These are phyloP conservation scores for Macadamia integrifolia DNA, from an alignment of 164 flowering plant genomes.

Conservation along the genomic window DNA sequence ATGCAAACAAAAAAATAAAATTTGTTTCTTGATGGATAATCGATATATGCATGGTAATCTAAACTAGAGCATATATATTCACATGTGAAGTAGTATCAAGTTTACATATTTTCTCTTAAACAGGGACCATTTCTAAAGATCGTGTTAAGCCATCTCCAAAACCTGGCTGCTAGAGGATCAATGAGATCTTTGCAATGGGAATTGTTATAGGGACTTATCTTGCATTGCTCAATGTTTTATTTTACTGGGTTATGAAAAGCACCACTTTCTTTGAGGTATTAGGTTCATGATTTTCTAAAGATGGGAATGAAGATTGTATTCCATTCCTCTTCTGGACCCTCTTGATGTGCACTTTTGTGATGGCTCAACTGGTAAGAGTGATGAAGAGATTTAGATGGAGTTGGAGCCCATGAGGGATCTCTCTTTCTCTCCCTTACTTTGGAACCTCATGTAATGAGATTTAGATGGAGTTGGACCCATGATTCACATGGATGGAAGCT, in stretches of 20 bases:
- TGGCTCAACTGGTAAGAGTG: conserved; percentile 72
- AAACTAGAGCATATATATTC: neutral
- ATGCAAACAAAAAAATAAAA: no score
- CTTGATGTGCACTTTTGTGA: conserved; percentile 73
- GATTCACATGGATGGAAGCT: no score
- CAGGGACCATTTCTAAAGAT: conserved; percentile 82
- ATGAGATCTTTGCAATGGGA: conserved; percentile 84
- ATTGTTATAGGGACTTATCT: conserved; percentile 81
- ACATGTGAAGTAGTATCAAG: neutral
- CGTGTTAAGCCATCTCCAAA: conserved; percentile 82
- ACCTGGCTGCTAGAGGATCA: conserved; percentile 86
- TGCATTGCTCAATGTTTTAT: conserved; percentile 72
- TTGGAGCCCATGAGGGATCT: no score
- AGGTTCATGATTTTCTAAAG: neutral
- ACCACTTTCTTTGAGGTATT: conserved; percentile 81
- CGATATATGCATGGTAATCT: no score
- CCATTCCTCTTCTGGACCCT: conserved; percentile 25
- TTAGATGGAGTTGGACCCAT: no score
- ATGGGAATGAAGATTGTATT: neutral
- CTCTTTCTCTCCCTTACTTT: no score
- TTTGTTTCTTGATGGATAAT: no score
- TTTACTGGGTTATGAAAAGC: conserved; percentile 52
- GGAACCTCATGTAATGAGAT: no score
- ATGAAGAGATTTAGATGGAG: neutral
- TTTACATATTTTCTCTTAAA: conserved; percentile 1